These are phyloP conservation scores for Onygenales sp. DNA, from an alignment of 2,329 filamentous ascomycete species.

Conservation along the genomic window DNA sequence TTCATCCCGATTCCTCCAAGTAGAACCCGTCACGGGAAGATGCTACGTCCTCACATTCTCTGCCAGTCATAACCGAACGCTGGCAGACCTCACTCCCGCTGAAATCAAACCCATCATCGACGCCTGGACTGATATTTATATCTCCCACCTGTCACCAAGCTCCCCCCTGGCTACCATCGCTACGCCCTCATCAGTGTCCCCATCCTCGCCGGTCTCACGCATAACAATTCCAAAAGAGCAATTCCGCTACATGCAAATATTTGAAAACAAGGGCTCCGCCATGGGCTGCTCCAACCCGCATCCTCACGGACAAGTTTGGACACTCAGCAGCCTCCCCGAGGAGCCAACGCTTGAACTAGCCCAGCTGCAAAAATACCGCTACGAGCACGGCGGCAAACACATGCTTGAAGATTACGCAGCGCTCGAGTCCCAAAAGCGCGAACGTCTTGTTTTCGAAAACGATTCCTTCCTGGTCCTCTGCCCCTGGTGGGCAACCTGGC, in stretches of 20 bases:
- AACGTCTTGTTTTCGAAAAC: slow-evolving; percentile 85
- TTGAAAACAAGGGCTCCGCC: slow-evolving; percentile 94
- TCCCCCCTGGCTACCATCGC: slow-evolving; percentile 52
- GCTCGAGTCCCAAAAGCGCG: slow-evolving; percentile 69
- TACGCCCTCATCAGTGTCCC: slow-evolving; percentile 45
- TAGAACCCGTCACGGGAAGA: slow-evolving; percentile 81
- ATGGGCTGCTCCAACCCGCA: slow-evolving; percentile 99
- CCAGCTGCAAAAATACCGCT: slow-evolving; percentile 69
- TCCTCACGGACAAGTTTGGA: slow-evolving; percentile 95
- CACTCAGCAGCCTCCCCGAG: slow-evolving; percentile 80
- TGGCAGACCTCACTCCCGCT: slow-evolving; percentile 71
- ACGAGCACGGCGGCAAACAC: slow-evolving; percentile 61
- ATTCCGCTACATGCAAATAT: slow-evolving; percentile 97
- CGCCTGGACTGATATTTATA: slow-evolving; percentile 88
- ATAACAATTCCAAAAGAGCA: slow-evolving; percentile 56
- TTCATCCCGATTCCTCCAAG: slow-evolving; percentile 66
- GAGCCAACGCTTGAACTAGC: slow-evolving; percentile 72
- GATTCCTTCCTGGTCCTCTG: slow-evolving; percentile 75
- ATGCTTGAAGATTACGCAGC: slow-evolving; percentile 79
- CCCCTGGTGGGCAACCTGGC: slow-evolving; percentile 98
- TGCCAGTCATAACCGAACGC: slow-evolving; percentile 77
- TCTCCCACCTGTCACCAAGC: slow-evolving; percentile 63
- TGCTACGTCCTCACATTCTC: slow-evolving; percentile 97
- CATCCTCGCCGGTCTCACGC: slow-evolving; percentile 35
- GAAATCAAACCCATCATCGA: slow-evolving; percentile 77